A percentile compares a stretch with the other conserved stretches of the same genome.
Evolutionary conservation across 768 basidiomycete species (phyloP).

Genomic region (Mycena indigotica): DNA sequence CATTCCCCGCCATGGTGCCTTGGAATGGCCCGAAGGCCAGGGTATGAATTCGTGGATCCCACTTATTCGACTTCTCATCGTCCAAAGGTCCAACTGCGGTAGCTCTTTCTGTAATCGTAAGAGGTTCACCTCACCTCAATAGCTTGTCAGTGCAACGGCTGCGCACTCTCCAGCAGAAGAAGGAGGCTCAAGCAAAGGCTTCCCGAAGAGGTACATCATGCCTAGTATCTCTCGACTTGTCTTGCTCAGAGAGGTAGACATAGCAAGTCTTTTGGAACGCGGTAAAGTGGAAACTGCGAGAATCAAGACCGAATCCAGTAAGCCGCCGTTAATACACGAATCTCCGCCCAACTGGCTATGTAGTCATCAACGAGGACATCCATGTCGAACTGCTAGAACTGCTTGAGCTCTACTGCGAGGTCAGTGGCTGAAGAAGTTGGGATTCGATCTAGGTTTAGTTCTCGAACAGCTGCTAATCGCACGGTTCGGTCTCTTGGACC

Average conservation of each 20-base stretch:
- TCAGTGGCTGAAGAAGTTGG: not conserved
- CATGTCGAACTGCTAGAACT: conserved; percentile 88
- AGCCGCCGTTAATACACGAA: conserved; percentile 31
- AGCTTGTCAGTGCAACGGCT: conserved; percentile 86
- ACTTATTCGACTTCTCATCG: not conserved
- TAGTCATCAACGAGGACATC: conserved; percentile 85
- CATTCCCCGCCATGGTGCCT: conserved; percentile 36
- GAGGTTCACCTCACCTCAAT: not conserved
- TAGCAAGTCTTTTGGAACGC: conserved; percentile 76
- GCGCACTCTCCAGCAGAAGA: conserved; percentile 89
- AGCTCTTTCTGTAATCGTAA: conserved; percentile 13
- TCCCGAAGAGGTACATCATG: conserved; percentile 63
- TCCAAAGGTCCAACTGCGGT: conserved; percentile 49
- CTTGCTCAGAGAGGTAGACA: too few relatives aligned
- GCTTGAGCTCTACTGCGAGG: conserved; percentile 90
- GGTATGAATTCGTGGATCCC: conserved; percentile 26
- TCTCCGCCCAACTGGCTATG: conserved; percentile 12
- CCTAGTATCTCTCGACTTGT: too few relatives aligned
- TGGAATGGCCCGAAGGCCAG: conserved; percentile 70
- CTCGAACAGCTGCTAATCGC: conserved; percentile 68
- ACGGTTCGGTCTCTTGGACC: conserved; percentile 89
- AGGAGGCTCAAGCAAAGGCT: conserved; percentile 73
- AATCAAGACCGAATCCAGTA: conserved; percentile 84
- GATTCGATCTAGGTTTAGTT: not conserved
- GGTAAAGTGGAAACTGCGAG: conserved; percentile 83